Conservation (phyloP, 2,329 filamentous ascomycete species). For the Arthrobotrys sinensis region DNA sequence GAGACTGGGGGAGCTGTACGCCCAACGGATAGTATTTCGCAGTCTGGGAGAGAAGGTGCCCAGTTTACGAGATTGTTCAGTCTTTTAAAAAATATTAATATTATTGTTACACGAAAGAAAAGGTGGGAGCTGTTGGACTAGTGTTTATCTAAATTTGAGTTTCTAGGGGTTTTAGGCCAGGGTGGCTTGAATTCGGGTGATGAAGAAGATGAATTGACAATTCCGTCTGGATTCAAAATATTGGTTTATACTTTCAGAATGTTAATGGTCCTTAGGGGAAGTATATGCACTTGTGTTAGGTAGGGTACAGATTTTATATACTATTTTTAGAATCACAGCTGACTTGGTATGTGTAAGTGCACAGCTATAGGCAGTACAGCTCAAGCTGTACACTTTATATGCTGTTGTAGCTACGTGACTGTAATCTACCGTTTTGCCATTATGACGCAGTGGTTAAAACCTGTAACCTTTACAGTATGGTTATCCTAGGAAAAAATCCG, state of each 20-base stretch:
- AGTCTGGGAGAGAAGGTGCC: neutral
- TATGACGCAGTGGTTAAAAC: too few relatives aligned
- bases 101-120: conserved; percentile 4
- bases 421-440: too few relatives aligned
- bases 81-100: conserved; percentile 5
- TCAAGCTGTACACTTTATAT: too few relatives aligned
- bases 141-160: conserved; percentile 8
- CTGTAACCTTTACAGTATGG: too few relatives aligned
- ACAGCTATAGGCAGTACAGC: too few relatives aligned
- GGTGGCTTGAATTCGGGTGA: conserved; percentile 15
- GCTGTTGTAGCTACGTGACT: too few relatives aligned
- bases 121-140: conserved; percentile 4
- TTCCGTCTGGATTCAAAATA: conserved; percentile 9
- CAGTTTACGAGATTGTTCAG: conserved; percentile 7
- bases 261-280: conserved; percentile 21
- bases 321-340: neutral
- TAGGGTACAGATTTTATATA: neutral
- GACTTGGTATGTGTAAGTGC: too few relatives aligned
- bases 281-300: conserved; percentile 25
- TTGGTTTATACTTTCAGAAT: conserved; percentile 10
- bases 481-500: conserved; percentile 11
- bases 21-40: neutral
- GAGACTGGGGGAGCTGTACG: neutral
- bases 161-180: conserved; percentile 12
- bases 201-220: conserved; percentile 10